Evolutionary conservation across 306 rosid genomes (phyloP).

Genomic region (Luffa acutangula): DNA sequence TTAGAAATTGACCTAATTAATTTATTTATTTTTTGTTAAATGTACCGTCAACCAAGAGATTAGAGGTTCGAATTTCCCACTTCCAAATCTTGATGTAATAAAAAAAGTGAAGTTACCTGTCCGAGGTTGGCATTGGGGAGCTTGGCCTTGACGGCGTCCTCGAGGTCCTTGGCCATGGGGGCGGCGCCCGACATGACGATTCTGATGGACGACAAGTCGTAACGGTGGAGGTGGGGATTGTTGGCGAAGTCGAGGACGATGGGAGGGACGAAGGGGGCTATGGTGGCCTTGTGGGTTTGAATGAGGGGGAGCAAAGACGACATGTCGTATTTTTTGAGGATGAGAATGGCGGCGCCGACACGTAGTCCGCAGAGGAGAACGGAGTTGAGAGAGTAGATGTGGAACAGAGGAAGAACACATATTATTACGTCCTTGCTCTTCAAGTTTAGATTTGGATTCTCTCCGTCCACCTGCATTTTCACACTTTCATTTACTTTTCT

Average conservation of each 20-base stretch:
- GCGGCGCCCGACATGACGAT: conserved; percentile 65
- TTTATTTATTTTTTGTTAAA: no score
- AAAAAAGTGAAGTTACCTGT: conserved; percentile 24
- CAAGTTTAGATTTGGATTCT: conserved; percentile 57
- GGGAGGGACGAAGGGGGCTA: conserved; percentile 61
- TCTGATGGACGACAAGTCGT: conserved; percentile 48
- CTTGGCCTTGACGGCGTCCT: conserved; percentile 38
- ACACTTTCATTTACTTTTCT: no score
- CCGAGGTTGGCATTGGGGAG: conserved; percentile 69
- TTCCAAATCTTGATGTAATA: no score
- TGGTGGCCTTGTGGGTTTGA: conserved; percentile 27
- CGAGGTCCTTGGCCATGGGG: conserved; percentile 62
- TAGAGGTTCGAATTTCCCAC: no score
- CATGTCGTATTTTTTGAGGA: conserved; percentile 62
- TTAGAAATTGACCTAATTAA: no score
- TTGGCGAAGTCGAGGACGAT: conserved; percentile 48
- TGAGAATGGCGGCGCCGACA: conserved; percentile 48
- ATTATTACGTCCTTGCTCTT: conserved; percentile 38
- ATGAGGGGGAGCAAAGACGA: conserved; percentile 26
- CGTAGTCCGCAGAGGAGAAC: conserved; percentile 59
- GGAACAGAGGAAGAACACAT: conserved; percentile 61
- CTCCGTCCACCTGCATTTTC: conserved; percentile 47
- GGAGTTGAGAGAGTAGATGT: conserved; percentile 71
- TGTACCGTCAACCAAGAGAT: no score
- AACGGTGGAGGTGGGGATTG: conserved; percentile 26